phyloP scores from a whole-genome alignment of 345 rosid genomes.

The Psidium guajava region DNA sequence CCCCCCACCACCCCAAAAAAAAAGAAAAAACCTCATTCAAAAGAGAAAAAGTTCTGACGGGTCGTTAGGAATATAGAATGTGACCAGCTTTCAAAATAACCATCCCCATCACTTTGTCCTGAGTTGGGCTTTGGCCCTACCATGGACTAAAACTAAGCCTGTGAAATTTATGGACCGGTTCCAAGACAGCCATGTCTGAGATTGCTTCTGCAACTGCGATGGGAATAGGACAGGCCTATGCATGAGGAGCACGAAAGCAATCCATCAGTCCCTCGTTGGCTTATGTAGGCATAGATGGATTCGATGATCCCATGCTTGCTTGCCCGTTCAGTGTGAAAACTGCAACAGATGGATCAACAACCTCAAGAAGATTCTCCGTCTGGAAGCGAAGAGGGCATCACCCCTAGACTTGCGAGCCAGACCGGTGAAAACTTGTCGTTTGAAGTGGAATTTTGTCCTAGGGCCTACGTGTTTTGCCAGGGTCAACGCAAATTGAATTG shows the following conservation, averaged over 20 bases:
- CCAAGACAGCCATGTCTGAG: background rate
- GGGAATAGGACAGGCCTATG: background rate
- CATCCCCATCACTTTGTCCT: background rate
- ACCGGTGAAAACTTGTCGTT: background rate
- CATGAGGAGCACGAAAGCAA: background rate
- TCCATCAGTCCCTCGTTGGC: background rate
- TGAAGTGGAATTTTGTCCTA: background rate
- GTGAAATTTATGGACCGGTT: background rate
- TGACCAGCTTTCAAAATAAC: background rate
- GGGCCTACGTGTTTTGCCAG: background rate
- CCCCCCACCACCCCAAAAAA: too few species aligned
- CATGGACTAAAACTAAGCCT: background rate
- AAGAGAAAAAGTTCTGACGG: background rate
- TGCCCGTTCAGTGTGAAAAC: background rate
- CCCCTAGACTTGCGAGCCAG: background rate
- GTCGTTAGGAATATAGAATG: background rate
- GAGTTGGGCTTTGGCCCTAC: background rate
- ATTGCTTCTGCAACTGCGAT: background rate
- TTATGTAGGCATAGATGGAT: background rate
- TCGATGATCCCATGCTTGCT: background rate
- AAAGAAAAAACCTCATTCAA: background rate
- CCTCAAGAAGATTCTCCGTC: too few species aligned
- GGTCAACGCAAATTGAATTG: background rate
- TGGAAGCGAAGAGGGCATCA: background rate
- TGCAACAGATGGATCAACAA: background rate